Evolutionary conservation across 305 asterid genomes (phyloP).

Genomic region (Rubia balearica): DNA sequence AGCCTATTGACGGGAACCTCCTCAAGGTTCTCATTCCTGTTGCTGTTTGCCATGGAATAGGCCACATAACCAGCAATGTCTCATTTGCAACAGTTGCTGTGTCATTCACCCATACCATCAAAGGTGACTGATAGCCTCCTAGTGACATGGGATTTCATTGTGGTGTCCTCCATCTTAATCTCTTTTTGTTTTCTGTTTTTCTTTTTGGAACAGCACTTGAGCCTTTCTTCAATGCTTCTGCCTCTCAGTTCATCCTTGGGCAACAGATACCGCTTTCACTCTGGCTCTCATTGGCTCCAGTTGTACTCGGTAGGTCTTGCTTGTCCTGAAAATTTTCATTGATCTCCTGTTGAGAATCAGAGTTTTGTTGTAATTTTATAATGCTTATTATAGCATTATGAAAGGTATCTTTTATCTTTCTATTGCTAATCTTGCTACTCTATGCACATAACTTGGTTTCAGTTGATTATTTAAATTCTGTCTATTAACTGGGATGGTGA

Average conservation of each 20-base stretch:
- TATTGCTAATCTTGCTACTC: not conserved
- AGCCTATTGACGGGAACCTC: constrained; percentile 74
- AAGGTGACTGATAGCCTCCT: constrained; percentile 40
- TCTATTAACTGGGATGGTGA: not conserved
- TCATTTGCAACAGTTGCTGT: constrained; percentile 98
- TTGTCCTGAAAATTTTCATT: not conserved
- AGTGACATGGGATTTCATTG: not conserved
- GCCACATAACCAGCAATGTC: constrained; percentile 91
- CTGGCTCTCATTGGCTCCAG: constrained; percentile 95
- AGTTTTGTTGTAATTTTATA: not conserved
- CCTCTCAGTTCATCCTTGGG: constrained; percentile 92
- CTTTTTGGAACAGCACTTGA: constrained; percentile 61
- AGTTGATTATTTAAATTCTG: not conserved
- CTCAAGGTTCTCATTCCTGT: constrained; percentile 92
- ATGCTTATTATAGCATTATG: not conserved
- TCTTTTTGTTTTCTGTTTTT: not conserved
- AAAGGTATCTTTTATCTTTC: not conserved
- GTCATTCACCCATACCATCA: constrained; percentile 69
- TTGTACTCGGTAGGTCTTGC: constrained; percentile 63
- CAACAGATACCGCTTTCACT: constrained; percentile 70
- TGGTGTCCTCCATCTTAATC: not conserved
- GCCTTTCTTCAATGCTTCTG: constrained; percentile 98
- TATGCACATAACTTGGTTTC: not conserved
- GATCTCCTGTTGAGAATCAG: not conserved
- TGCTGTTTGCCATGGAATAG: constrained; percentile 83